A percentile compares a stretch with the other conserved stretches of the same genome.
These are phyloP conservation scores for Ceratopteris richardii DNA, from an alignment of 75 land plant species.

Conservation along the genomic window DNA sequence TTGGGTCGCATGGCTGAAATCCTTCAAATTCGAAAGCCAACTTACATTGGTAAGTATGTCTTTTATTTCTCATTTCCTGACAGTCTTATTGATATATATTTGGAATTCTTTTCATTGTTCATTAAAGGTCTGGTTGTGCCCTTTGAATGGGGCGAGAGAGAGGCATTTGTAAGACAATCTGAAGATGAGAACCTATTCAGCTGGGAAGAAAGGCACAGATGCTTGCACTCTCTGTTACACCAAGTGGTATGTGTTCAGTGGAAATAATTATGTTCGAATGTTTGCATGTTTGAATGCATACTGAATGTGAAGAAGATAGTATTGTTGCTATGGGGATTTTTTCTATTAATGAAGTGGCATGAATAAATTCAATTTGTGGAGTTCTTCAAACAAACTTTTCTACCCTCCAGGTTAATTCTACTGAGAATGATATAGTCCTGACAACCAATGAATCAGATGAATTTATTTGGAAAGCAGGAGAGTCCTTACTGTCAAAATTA, in stretches of 20 bases:
- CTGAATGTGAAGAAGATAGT: too few relatives aligned
- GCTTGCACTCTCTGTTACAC: conserved; percentile 52
- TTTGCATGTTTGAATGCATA: not conserved
- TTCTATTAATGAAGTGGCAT: too few relatives aligned
- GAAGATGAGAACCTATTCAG: conserved; percentile 59
- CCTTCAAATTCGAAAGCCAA: conserved; percentile 58
- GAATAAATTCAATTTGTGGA: too few relatives aligned
- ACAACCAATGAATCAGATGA: conserved; percentile 13
- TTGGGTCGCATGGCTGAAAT: conserved; percentile 71
- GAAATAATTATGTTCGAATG: not conserved
- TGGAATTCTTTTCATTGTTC: not conserved
- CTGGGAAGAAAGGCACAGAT: conserved; percentile 82
- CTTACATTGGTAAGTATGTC: conserved; percentile 48
- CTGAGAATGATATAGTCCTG: conserved; percentile 14
- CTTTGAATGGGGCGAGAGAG: conserved; percentile 70
- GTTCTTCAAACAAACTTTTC: too few relatives aligned
- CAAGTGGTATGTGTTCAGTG: conserved; percentile 41
- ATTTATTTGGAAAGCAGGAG: conserved; percentile 38
- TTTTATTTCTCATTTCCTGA: too few relatives aligned
- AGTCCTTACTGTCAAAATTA: conserved; percentile 40
- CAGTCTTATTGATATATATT: not conserved
- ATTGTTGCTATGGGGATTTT: too few relatives aligned
- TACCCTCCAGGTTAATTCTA: not conserved
- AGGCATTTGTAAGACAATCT: conserved; percentile 69
- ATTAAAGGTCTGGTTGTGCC: conserved; percentile 86